Conservation (phyloP, 169 alveolate species). For the Babesia caballi region DNA sequence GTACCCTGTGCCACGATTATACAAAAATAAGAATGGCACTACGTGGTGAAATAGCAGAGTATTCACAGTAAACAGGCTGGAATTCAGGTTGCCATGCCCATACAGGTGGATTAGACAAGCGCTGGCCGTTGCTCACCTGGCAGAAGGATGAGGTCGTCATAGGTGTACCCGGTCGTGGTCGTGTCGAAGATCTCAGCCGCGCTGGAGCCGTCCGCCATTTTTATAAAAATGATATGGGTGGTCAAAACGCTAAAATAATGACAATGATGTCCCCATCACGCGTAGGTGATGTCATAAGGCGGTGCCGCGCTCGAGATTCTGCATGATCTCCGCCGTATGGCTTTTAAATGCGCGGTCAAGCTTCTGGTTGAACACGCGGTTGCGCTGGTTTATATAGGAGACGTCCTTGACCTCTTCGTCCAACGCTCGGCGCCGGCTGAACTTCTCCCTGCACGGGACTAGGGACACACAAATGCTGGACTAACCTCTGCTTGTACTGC, state of each 20-base stretch:
- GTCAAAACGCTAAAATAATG: neutral
- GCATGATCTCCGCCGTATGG: slow-evolving; percentile 81
- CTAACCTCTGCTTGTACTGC: slow-evolving; percentile 61
- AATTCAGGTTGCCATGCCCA: too few species aligned
- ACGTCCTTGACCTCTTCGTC: slow-evolving; percentile 85
- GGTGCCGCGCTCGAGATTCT: slow-evolving; percentile 87
- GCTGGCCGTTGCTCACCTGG: slow-evolving; percentile 84
- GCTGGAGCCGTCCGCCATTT: slow-evolving; percentile 77
- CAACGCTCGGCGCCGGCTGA: slow-evolving; percentile 78
- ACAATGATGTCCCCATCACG: neutral
- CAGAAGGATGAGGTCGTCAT: slow-evolving; percentile 86
- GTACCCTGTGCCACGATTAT: slow-evolving; percentile 62
- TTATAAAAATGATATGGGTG: neutral
- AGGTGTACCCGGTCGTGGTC: slow-evolving; percentile 76
- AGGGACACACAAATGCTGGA: slow-evolving; percentile 60
- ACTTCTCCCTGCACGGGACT: slow-evolving; percentile 71
- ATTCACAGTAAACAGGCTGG: neutral
- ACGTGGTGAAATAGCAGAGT: neutral
- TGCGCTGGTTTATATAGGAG: slow-evolving; percentile 86
- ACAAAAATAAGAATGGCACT: neutral
- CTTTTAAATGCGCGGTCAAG: slow-evolving; percentile 82
- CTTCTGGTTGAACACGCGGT: slow-evolving; percentile 83
- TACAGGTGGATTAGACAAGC: too few species aligned
- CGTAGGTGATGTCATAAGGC: slow-evolving; percentile 71
- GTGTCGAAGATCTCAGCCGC: slow-evolving; percentile 71